Base-by-base conservation (phyloP, 345 rosid species). In the Geranium brycei region DNA sequence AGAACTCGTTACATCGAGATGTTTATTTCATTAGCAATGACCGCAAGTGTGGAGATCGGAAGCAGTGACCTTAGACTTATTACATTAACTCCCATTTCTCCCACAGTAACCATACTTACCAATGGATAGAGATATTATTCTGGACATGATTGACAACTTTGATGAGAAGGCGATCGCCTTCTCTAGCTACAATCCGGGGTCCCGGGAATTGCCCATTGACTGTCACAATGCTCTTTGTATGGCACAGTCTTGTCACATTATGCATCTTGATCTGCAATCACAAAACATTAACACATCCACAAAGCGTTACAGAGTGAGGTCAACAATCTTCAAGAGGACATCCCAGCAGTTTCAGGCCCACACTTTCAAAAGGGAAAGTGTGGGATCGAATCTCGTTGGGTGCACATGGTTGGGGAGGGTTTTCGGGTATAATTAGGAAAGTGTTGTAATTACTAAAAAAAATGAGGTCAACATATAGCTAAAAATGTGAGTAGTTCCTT, bases 161-260 rank as follows among this genome's bases (percentile, higher is more conserved):
- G 64, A 75, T 72, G 3, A 68, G 53, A 7, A 75, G 14, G 18
- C 75, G 67, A 31, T 71, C 79, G 12, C 79, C 72, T 51, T 71
- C 79, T 67, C 79, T 75, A 7, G 75, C 79, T 19, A 71, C 51
- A 11, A 75, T 11, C 2, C 70, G 66, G 59, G 79, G 79, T 19
- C 76, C 70, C 0, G 75, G 73, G 56, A 71, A 71, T 47, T 35
- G 64, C 12, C 79, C 75, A 7, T 75, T 71, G 8, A 71, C 73
- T 40, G 75, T 75, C 62, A 65, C 79, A 10, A 71, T 72, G 66
- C 76, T 75, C 67, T 65, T 75, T 3, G 73, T 71, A 60, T 35
- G 40, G 58, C 79, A 76, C 61, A 68, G 17, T 17, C 73, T 17
- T 58, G 76, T 71, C 28, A 65, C 61, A 63, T 71, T 75, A 7